phyloP scores from a whole-genome alignment of 257 asterid genomes.

The Parsonsia alboflavescens region DNA sequence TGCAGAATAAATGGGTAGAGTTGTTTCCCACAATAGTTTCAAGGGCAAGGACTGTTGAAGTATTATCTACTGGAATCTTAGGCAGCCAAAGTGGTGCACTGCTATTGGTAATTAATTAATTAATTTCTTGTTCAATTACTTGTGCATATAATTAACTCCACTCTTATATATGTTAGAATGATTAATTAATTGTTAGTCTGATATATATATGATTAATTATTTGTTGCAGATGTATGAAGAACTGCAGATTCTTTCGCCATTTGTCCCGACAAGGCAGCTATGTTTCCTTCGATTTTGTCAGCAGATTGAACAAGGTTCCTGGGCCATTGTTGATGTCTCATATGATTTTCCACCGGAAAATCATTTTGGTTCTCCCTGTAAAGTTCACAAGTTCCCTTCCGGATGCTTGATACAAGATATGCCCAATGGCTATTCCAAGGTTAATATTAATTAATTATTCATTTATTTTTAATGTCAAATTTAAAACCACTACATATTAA shows the following conservation, averaged over 20 bases:
- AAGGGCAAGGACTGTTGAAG: conserved; percentile 73
- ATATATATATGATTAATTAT: not conserved
- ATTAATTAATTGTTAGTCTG: not conserved
- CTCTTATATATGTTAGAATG: not conserved
- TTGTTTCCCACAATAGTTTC: conserved; percentile 81
- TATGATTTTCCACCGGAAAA: conserved; percentile 61
- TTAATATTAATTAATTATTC: conserved; percentile 10
- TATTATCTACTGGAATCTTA: conserved; percentile 62
- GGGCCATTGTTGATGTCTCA: conserved; percentile 89
- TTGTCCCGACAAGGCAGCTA: conserved; percentile 65
- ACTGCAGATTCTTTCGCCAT: conserved; percentile 74
- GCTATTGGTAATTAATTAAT: conserved; percentile 55
- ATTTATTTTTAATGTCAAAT: too few relatives aligned
- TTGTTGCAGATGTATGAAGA: conserved; percentile 78
- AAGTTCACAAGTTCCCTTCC: conserved; percentile 71
- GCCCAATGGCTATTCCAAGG: conserved; percentile 99
- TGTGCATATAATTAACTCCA: not conserved
- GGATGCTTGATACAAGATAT: conserved; percentile 93
- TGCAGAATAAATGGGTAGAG: conserved; percentile 77
- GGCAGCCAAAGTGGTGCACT: conserved; percentile 65
- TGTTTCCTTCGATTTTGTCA: conserved; percentile 74
- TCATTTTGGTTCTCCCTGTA: conserved; percentile 49
- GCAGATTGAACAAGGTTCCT: conserved; percentile 74
- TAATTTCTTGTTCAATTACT: not conserved
- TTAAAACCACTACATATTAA: too few relatives aligned